Conservation (phyloP, 1,139 yeast species). For the Kodamaea plutei region DNA sequence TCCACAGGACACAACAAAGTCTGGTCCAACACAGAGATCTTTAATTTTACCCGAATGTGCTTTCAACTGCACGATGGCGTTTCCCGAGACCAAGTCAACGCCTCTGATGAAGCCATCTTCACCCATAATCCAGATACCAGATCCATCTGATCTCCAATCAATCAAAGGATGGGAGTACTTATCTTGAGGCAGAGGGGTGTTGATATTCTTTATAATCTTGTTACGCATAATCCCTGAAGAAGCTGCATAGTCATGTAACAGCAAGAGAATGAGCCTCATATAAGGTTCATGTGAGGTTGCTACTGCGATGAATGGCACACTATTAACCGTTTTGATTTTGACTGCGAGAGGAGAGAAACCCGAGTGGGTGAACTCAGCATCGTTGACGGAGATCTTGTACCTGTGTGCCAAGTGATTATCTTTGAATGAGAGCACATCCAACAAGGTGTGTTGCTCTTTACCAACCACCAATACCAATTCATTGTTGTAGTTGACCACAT, state of each 20-base stretch:
- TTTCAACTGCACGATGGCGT: constrained; percentile 22
- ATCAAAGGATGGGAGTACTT: constrained; percentile 58
- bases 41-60: constrained; percentile 49
- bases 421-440: constrained; percentile 34
- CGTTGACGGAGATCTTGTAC: constrained; percentile 60
- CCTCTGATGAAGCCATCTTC: constrained; percentile 70
- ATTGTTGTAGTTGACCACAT: constrained; percentile 21
- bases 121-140: constrained; percentile 64
- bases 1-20: constrained; percentile 43
- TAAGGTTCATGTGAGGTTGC: constrained; percentile 77
- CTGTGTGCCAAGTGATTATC: constrained; percentile 17
- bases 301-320: constrained; percentile 39
- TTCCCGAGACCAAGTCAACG: constrained; percentile 35
- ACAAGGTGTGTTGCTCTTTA: constrained; percentile 55
- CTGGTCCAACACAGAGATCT: constrained; percentile 35
- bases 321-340: constrained; percentile 20
- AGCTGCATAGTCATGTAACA: constrained; percentile 17
- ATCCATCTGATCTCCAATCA: constrained; percentile 27
- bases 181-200: constrained; percentile 67
- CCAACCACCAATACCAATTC: constrained; percentile 48
- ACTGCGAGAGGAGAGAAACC: constrained; percentile 60
- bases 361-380: constrained; percentile 68
- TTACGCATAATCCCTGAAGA: constrained; percentile 27
- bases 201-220: constrained; percentile 52
- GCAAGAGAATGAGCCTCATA: constrained; percentile 57